Conservation (phyloP, 345 rosid species). For the Linum trigynum region DNA sequence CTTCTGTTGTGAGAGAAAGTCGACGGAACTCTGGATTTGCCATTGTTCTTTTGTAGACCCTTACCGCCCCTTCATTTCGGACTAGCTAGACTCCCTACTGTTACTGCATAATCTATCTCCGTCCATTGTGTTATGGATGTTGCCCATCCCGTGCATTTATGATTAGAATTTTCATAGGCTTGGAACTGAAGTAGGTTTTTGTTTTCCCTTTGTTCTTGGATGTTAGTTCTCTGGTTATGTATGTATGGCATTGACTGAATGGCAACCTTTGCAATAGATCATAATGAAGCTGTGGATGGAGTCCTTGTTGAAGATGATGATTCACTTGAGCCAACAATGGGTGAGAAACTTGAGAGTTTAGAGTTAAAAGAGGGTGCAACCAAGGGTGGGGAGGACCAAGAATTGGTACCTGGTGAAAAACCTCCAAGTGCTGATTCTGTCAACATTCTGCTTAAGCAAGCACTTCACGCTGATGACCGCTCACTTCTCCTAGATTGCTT, state of each 20-base stretch:
- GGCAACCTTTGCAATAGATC: constrained; percentile 22
- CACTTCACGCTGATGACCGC: constrained; percentile 77
- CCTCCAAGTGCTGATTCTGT: constrained; percentile 92
- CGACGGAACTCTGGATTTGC: no score
- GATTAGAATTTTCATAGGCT: no score
- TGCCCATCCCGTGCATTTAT: no score
- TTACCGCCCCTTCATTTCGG: no score
- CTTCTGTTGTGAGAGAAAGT: neutral
- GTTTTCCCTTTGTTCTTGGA: no score
- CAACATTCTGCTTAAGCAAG: constrained; percentile 74
- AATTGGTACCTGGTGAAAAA: constrained; percentile 29
- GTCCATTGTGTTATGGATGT: no score
- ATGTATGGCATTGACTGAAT: neutral
- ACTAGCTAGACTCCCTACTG: no score
- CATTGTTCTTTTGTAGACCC: no score
- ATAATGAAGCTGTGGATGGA: constrained; percentile 59
- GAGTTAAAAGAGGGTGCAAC: constrained; percentile 30
- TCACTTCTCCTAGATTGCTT: constrained; percentile 84
- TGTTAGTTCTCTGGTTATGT: no score
- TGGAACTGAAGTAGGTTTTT: no score
- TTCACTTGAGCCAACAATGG: constrained; percentile 79
- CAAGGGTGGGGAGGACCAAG: constrained; percentile 25
- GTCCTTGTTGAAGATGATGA: constrained; percentile 45
- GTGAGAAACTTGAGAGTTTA: constrained; percentile 67
- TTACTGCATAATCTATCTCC: no score